A percentile compares a stretch with the other conserved stretches of the same genome.
Evolutionary conservation across 1,139 yeast species (phyloP).

Genomic region (Blastobotrys petasosporus): DNA sequence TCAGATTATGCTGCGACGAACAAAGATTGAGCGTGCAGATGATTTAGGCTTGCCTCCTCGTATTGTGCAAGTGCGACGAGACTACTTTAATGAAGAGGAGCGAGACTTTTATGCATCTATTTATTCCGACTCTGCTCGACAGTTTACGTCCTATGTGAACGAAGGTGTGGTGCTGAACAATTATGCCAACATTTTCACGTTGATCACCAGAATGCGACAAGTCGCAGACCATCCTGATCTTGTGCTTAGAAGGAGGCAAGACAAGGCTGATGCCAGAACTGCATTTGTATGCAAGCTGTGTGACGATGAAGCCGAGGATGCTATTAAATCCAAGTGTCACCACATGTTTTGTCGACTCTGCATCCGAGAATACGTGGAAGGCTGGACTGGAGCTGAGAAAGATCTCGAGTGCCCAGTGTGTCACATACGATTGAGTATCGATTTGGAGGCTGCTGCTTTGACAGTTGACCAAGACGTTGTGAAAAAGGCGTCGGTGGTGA

Average conservation of each 20-base stretch:
- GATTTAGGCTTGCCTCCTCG: constrained; percentile 96
- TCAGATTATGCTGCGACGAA: constrained; percentile 85
- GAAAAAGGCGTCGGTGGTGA: constrained; percentile 78
- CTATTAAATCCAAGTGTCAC: constrained; percentile 89
- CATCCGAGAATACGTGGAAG: constrained; percentile 79
- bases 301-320: constrained; percentile 97
- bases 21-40: constrained; percentile 93
- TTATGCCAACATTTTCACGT: constrained; percentile 92
- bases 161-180: constrained; percentile 93
- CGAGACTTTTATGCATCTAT: constrained; percentile 83
- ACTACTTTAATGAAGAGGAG: constrained; percentile 87
- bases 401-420: constrained; percentile 89
- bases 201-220: constrained; percentile 95
- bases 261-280: constrained; percentile 39
- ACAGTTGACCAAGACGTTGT: constrained; percentile 61
- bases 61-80: constrained; percentile 79
- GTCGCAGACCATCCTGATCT: constrained; percentile 97
- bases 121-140: constrained; percentile 79
- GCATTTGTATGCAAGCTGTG: constrained; percentile 85
- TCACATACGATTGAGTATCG: constrained; percentile 86
- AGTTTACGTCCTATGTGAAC: constrained; percentile 79
- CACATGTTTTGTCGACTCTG: constrained; percentile 92
- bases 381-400: constrained; percentile 59
- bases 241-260: constrained; percentile 59
- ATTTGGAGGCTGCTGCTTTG: constrained; percentile 78